Evolutionary conservation across 164 flowering plant species (phyloP).

Genomic region (Paratinospora sagittata): DNA sequence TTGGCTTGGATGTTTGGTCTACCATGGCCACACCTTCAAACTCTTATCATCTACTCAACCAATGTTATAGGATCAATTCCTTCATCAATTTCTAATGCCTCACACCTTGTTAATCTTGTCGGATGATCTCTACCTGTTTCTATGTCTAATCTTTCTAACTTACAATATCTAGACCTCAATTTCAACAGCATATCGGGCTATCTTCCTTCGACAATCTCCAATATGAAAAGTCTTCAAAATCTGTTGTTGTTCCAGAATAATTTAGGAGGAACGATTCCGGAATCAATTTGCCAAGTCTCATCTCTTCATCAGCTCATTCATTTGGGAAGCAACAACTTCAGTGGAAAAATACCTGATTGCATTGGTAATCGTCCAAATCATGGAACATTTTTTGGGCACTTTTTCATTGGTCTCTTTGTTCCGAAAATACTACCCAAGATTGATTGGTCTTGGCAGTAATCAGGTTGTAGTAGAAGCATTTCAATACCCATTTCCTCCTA

Average conservation of each 20-base stretch:
- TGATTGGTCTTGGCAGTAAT: background rate
- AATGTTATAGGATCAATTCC: no score
- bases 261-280: constrained; percentile 16
- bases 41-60: constrained; percentile 3
- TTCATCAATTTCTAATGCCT: constrained; percentile 11
- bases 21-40: constrained; percentile 12
- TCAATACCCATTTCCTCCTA: no score
- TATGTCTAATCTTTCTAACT: constrained; percentile 16
- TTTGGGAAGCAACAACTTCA: constrained; percentile 9
- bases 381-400: background rate
- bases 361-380: constrained; percentile 12
- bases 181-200: constrained; percentile 19
- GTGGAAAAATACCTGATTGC: constrained; percentile 19
- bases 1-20: constrained; percentile 12
- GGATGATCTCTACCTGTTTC: constrained; percentile 19
- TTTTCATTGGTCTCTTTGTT: constrained; percentile 10
- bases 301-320: constrained; percentile 7
- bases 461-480: background rate
- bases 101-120: background rate
- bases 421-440: background rate
- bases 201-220: constrained; percentile 14
- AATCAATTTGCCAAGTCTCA: constrained; percentile 18
- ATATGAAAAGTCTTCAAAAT: constrained; percentile 9
- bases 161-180: constrained; percentile 15
- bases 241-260: constrained; percentile 8